phyloP scores from a whole-genome alignment of 2,329 filamentous ascomycete species.

The Lasiodiplodia sp. region DNA sequence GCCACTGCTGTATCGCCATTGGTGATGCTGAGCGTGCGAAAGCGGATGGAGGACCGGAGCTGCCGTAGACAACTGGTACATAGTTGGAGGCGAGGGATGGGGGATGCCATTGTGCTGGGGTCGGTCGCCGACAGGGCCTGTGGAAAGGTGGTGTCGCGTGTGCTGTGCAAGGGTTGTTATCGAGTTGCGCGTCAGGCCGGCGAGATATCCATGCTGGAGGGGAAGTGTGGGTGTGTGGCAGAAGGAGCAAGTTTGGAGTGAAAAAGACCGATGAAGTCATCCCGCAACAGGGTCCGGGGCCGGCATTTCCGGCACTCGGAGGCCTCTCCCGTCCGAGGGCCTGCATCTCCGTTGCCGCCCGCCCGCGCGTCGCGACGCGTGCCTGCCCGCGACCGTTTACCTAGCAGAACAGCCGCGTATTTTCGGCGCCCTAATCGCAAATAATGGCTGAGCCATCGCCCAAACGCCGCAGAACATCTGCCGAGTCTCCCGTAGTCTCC shows the following conservation, averaged over 20 bases:
- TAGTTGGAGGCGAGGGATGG: neutral
- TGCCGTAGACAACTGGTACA: conserved; percentile 29
- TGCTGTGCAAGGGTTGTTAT: neutral
- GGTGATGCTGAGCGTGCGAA: conserved; percentile 39
- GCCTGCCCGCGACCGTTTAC: neutral
- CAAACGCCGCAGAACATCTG: conserved; percentile 45
- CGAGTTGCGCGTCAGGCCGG: neutral
- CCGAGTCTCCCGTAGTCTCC: conserved; percentile 10
- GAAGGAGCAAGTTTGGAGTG: neutral
- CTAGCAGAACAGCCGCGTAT: neutral
- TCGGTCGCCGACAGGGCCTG: neutral
- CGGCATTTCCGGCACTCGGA: conserved; percentile 6
- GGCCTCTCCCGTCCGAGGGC: conserved; percentile 6
- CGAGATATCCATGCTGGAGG: neutral
- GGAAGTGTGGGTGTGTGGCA: neutral
- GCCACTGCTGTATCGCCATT: conserved; percentile 41
- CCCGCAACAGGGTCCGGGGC: neutral
- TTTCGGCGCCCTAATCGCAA: neutral
- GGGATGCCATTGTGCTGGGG: conserved; percentile 8
- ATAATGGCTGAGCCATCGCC: conserved; percentile 31
- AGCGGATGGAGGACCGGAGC: conserved; percentile 16
- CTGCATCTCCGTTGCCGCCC: neutral
- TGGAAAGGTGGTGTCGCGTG: neutral
- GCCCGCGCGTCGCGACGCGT: conserved; percentile 16
- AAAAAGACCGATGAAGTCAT: conserved; percentile 30